These are phyloP conservation scores for Megacollybia marginata DNA, from an alignment of 768 basidiomycete genomes.

Conservation along the genomic window DNA sequence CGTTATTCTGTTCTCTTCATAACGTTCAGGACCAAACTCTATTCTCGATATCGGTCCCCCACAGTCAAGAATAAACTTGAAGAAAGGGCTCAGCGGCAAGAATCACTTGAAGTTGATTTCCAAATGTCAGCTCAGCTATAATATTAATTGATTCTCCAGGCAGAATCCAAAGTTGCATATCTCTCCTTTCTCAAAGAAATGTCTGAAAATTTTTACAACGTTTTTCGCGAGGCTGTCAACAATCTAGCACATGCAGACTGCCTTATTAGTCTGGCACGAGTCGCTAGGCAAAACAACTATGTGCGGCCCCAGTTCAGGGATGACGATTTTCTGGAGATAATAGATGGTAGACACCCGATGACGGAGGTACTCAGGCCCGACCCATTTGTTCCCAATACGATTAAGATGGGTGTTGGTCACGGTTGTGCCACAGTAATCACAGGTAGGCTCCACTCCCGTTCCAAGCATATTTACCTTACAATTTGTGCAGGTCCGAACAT, in stretches of 20 bases:
- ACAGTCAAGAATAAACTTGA: slow-evolving; percentile 51
- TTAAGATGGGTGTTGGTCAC: slow-evolving; percentile 51
- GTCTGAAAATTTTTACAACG: slow-evolving; percentile 53
- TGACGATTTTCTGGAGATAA: slow-evolving; percentile 61
- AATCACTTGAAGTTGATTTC: slow-evolving; percentile 45
- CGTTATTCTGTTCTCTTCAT: not conserved
- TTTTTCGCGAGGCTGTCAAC: slow-evolving; percentile 69
- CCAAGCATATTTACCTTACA: too few species aligned
- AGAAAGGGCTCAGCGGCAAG: slow-evolving; percentile 69
- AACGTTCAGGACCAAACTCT: slow-evolving; percentile 54
- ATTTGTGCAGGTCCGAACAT: slow-evolving; percentile 58
- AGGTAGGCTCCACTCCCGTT: too few species aligned
- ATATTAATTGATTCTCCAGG: slow-evolving; percentile 18
- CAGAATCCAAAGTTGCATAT: slow-evolving; percentile 61
- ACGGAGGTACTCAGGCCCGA: slow-evolving; percentile 70
- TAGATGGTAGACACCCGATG: slow-evolving; percentile 90
- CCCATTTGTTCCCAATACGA: slow-evolving; percentile 82
- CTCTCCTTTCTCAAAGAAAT: slow-evolving; percentile 66
- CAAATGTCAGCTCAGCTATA: not conserved
- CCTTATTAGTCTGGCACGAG: slow-evolving; percentile 73
- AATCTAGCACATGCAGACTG: slow-evolving; percentile 85
- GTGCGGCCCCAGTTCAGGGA: slow-evolving; percentile 70
- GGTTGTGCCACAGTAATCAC: slow-evolving; percentile 35
- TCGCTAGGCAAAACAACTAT: slow-evolving; percentile 72
- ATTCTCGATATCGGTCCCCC: slow-evolving; percentile 73